Percentiles rank a stretch among this genome's conserved stretches.
phyloP scores from a whole-genome alignment of 345 rosid species.

The Theobroma cacao region DNA sequence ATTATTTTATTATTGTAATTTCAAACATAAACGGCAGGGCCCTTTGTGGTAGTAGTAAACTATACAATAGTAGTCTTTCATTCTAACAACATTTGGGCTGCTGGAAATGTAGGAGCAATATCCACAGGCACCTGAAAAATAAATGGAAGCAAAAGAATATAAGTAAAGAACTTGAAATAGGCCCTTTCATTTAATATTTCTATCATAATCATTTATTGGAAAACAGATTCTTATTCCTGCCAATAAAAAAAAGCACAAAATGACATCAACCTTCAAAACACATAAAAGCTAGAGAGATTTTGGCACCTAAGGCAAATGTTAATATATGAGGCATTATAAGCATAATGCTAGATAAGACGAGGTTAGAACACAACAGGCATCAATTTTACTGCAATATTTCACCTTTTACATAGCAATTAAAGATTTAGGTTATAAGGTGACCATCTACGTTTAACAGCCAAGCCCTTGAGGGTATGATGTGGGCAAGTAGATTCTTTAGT shows the following conservation, averaged over 20 bases:
- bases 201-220: background rate
- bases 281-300: background rate
- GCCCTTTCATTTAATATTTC: background rate
- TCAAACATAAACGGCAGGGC: background rate
- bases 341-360: background rate
- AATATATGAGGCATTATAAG: background rate
- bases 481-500: background rate
- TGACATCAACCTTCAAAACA: background rate
- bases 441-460: background rate
- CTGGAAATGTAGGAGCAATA: constrained; percentile 65
- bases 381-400: background rate
- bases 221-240: background rate
- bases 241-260: background rate
- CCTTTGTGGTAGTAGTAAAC: background rate
- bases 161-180: background rate
- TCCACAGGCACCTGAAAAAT: constrained; percentile 73
- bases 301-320: background rate
- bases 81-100: constrained; percentile 35
- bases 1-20: background rate
- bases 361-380: background rate
- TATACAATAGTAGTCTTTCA: constrained; percentile 10
- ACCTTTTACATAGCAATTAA: background rate
- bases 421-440: background rate
- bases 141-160: background rate
- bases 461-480: background rate